A percentile compares a stretch with the other conserved stretches of the same genome.
These are phyloP conservation scores for Hypericum perforatum DNA, from an alignment of 345 rosid species.

Conservation along the genomic window DNA sequence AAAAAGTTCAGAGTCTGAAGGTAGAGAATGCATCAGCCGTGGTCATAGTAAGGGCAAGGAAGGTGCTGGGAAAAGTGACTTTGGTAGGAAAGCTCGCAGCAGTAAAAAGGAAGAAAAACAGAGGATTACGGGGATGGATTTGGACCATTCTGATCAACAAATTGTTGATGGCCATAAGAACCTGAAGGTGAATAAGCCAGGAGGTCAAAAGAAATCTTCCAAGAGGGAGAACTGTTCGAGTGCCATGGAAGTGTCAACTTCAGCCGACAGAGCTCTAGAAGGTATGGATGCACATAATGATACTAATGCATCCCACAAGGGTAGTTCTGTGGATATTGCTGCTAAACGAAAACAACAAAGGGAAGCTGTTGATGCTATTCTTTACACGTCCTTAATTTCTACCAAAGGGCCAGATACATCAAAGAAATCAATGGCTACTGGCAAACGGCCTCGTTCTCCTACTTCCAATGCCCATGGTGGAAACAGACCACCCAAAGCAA, in stretches of 20 bases:
- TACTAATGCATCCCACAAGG: conserved; percentile 22
- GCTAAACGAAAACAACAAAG: conserved; percentile 69
- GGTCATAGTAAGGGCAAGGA: conserved; percentile 22
- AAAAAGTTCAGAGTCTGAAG: conserved; percentile 16
- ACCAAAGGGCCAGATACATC: conserved; percentile 46
- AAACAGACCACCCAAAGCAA: conserved; percentile 48
- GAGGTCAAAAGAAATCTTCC: conserved; percentile 30
- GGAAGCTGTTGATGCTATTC: conserved; percentile 84
- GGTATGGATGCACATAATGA: conserved; percentile 20
- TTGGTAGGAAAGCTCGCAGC: conserved; percentile 11
- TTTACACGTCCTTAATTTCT: conserved; percentile 65
- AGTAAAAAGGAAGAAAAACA: conserved; percentile 16
- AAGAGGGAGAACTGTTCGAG: conserved; percentile 21
- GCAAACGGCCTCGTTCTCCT: conserved; percentile 49
- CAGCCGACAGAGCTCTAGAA: conserved; percentile 20
- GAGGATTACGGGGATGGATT: conserved; percentile 6
- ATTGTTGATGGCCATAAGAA: conserved; percentile 11
- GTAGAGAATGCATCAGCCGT: conserved; percentile 10
- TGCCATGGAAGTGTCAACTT: conserved; percentile 19
- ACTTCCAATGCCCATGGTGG: conserved; percentile 29
- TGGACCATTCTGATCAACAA: conserved; percentile 15
- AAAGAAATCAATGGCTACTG: conserved; percentile 20
- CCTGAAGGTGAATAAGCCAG: conserved; percentile 11
- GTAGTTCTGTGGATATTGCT: conserved; percentile 35
- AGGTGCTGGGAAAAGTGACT: conserved; percentile 17